Evolutionary conservation across 169 alveolate species (phyloP), one percentile per base, ranked within the genome.

Genomic region (Theileria luwenshuni): DNA sequence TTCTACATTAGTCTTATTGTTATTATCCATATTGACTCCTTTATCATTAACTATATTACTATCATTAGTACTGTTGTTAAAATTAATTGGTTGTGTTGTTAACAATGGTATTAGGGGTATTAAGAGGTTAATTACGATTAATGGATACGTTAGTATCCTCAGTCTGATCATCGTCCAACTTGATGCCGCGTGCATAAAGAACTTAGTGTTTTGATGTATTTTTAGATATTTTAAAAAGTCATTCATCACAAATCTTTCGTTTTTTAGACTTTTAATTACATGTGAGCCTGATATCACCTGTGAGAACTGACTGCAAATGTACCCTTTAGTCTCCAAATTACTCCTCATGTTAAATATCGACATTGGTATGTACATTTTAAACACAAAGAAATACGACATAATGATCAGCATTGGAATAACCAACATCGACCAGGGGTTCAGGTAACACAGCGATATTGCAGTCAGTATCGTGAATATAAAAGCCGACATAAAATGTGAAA

Each of bases 101-200:
- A 79, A 6, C 17, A 77, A 23, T 13, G 69, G 69, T 23, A 79
- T 21, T 33, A 79, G 30, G 8, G 87, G 87, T 45, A 69, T 62
- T 38, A 79, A 27, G 33, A 79, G 42, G 69, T 79, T 79, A 8
- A 63, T 67, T 35, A 79, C 41, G 27, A 69, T 67, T 13, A 81
- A 58, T 0, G 89, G 89, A 47, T 69, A 74, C 21, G 74, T 42
- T 38, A 81, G 52, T 43, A 81, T 13, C 13, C 84, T 73, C 1
- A 81, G 47, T 60, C 89, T 48, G 3, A 81, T 60, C 58, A 64
- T 73, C 28, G 81, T 68, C 89, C 89, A 81, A 2, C 83, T 60
- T 32, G 69, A 83, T 15, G 89, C 70, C 0, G 85, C 56, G 1
- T 62, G 41, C 48, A 30, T 41, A 38, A 73, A 67, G 51, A 81